Base-by-base conservation (phyloP, 192 early-diverging fungal species). In the Dimargaris cristalligena region DNA sequence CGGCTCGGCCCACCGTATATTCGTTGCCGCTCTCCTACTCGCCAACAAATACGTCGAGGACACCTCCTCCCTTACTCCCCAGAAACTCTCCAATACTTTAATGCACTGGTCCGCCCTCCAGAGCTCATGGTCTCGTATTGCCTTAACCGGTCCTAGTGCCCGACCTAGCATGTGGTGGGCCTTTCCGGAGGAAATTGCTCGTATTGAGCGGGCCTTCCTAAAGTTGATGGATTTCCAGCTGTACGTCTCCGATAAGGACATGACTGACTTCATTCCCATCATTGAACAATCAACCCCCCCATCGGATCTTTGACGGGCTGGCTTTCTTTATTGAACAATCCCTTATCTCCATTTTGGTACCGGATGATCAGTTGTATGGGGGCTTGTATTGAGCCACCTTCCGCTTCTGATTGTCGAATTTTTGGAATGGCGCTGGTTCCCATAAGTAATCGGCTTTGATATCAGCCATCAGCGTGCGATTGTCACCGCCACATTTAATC, bases 131-230 rank as follows among this genome's bases (percentile, higher is more conserved):
- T 50, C 48, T 4, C 48, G 48, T 6, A 50, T 50, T n/a, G 48
- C 48, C 26, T 22, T 50, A 6, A 9, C 6, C 26, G 48, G 48
- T 25, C 20, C 22, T n/a, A 9, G 10, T 9, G n/a, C 48, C 6
- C 4, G n/a, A 22, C 48, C 8, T 8, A 9, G 10, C 22, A 4
- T 28, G 48, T 50, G 48, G 48, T 50, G 48, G 48, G 48, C 48
- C 4, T 50, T 50, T 22, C 48, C 48, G 10, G 26, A 9, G 31
- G 72, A 74, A 63, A 70, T 74, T 41, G 13, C 65, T 26, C 66
- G 61, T 14, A 68, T 74, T 66, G 72, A 74, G 60, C 62, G 67
- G 25, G 73, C 73, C 0, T 29, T 74, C 50, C 59, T 74, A 20
- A 66, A 68, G 60, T 54, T 74, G 28, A 63, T 74, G 28, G 47